These are phyloP conservation scores for Nannochloris sp. DNA, from an alignment of 139 green algal genomes.

Conservation along the genomic window DNA sequence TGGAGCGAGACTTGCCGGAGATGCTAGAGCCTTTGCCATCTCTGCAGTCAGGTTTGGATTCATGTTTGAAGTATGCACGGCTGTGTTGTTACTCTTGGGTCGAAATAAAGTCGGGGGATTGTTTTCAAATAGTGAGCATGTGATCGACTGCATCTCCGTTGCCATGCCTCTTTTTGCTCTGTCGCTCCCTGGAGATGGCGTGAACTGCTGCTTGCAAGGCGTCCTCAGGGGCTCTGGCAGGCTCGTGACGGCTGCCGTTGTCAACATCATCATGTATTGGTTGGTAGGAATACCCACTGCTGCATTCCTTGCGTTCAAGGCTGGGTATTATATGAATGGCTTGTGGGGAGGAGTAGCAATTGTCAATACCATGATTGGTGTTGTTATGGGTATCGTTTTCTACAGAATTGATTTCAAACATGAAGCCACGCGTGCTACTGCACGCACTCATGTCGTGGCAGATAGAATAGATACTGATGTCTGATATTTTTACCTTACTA, in stretches of 20 bases:
- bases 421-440: background rate
- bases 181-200: background rate
- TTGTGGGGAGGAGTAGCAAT: background rate
- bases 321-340: background rate
- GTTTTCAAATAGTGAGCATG: conserved; percentile 1
- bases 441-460: background rate
- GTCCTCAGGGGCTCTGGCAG: background rate
- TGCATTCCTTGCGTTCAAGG: background rate
- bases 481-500: conserved; percentile 5
- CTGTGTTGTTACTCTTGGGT: background rate
- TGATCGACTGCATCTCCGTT: background rate
- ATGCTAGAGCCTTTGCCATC: background rate
- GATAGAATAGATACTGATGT: background rate
- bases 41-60: conserved; percentile 6
- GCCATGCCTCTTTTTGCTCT: background rate
- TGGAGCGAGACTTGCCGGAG: background rate
- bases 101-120: background rate
- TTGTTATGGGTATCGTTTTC: background rate
- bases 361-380: background rate
- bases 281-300: background rate
- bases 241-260: background rate
- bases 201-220: background rate
- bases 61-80: background rate
- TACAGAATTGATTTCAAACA: conserved; percentile 3
- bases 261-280: conserved; percentile 1